Evolutionary conservation across 2,329 filamentous ascomycete genomes (phyloP).

Genomic region (Fusarium papillatum): DNA sequence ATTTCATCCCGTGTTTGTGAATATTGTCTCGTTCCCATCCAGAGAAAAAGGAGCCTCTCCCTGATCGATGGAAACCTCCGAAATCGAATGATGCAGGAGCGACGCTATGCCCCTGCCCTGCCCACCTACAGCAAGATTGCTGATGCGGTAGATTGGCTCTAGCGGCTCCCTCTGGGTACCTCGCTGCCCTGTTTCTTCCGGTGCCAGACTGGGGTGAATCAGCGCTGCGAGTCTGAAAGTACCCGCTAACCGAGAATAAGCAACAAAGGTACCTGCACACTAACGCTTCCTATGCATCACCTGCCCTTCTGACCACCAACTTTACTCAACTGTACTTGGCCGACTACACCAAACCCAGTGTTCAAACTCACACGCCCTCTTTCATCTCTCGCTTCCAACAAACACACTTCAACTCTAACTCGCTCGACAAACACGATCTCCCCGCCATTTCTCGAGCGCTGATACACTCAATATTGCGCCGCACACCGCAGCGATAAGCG

Average conservation of each 20-base stretch:
- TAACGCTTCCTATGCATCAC: conserved; percentile 47
- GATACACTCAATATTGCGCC: conserved; percentile 17
- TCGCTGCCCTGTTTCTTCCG: conserved; percentile 42
- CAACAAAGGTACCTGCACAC: conserved; percentile 30
- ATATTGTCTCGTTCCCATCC: neutral
- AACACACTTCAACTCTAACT: conserved; percentile 19
- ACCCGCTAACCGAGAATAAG: neutral
- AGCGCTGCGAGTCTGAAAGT: conserved; percentile 18
- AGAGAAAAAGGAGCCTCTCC: conserved; percentile 19
- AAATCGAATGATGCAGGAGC: conserved; percentile 43
- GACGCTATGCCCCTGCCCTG: neutral
- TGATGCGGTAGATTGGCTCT: neutral
- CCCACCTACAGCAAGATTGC: neutral
- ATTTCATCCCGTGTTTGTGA: conserved; percentile 10
- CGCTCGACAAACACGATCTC: neutral
- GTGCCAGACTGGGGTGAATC: conserved; percentile 19
- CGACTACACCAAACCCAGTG: conserved; percentile 34
- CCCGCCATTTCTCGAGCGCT: conserved; percentile 2
- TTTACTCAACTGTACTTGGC: conserved; percentile 27
- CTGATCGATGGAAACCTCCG: conserved; percentile 43
- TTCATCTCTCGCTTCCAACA: conserved; percentile 22
- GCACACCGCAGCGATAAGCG: conserved; percentile 30
- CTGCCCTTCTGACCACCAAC: conserved; percentile 41
- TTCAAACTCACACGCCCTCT: conserved; percentile 32
- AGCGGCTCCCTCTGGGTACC: conserved; percentile 33